Evolutionary conservation across 495 filamentous ascomycete genomes (phyloP).

Genomic region (Cudoniella acicularis): DNA sequence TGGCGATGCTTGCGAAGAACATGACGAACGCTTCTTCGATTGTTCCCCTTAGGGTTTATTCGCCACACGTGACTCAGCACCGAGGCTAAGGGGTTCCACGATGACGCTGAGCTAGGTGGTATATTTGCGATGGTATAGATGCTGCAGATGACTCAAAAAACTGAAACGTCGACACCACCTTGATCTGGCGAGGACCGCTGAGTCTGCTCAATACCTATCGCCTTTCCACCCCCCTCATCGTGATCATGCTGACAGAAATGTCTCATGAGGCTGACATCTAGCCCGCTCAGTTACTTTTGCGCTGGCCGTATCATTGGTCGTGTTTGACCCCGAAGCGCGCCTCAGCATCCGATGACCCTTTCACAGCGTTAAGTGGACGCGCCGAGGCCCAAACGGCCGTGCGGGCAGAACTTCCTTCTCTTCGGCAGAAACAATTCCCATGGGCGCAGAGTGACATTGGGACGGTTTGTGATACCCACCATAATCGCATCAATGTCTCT

Average conservation of each 20-base stretch:
- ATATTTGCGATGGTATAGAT: background rate
- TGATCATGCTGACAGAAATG: background rate
- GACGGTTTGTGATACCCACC: conserved; percentile 5
- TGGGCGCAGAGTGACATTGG: background rate
- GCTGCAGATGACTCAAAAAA: background rate
- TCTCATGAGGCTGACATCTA: conserved; percentile 12
- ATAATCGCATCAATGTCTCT: background rate
- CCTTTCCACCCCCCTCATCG: background rate
- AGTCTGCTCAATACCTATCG: background rate
- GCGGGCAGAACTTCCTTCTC: background rate
- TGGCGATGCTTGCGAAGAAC: background rate
- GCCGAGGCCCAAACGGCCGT: conserved; percentile 3
- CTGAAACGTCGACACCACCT: background rate
- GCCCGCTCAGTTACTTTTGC: background rate
- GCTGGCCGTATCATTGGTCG: conserved; percentile 2
- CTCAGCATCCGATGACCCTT: conserved; percentile 1
- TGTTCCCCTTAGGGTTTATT: background rate
- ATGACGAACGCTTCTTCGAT: background rate
- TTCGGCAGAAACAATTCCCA: conserved; percentile 2
- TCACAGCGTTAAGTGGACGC: background rate
- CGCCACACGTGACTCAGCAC: conserved; percentile 12
- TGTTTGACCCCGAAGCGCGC: conserved; percentile 8
- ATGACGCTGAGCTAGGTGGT: background rate
- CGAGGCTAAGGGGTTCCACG: background rate
- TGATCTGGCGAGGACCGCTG: background rate